phyloP scores from a whole-genome alignment of 331 rosid genomes.

The Quercus lobata region DNA sequence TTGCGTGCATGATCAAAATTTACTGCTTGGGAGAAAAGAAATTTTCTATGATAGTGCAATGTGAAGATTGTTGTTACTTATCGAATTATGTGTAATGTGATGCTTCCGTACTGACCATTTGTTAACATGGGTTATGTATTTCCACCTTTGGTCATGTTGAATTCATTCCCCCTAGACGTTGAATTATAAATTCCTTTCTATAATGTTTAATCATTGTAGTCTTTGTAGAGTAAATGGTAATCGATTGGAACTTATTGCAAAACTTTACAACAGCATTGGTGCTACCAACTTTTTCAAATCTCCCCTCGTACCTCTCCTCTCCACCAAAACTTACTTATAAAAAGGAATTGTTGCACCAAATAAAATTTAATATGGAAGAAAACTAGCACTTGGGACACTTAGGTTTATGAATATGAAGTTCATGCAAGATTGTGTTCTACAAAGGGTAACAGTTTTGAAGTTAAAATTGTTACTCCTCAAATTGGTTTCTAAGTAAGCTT shows the following conservation, averaged over 20 bases:
- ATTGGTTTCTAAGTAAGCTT: background rate
- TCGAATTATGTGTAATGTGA: background rate
- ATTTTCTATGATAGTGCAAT: background rate
- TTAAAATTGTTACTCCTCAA: background rate
- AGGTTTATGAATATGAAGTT: constrained; percentile 5
- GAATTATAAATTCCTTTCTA: background rate
- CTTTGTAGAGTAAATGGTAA: background rate
- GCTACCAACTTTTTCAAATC: background rate
- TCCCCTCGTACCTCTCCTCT: too few relatives aligned
- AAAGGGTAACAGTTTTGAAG: background rate
- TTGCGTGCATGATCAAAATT: background rate
- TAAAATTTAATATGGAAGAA: background rate
- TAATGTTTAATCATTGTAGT: background rate
- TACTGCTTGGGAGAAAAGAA: background rate
- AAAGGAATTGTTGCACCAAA: background rate
- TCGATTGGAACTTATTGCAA: background rate
- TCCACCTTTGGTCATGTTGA: background rate
- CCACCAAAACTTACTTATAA: too few relatives aligned
- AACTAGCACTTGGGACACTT: background rate
- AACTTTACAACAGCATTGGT: background rate
- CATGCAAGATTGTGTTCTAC: background rate
- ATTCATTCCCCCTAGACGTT: background rate
- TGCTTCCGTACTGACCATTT: background rate
- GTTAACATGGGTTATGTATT: background rate
- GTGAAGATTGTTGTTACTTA: background rate